Conservation (phyloP, 2,329 filamentous ascomycete genomes). For the Penicillium rolfsii region DNA sequence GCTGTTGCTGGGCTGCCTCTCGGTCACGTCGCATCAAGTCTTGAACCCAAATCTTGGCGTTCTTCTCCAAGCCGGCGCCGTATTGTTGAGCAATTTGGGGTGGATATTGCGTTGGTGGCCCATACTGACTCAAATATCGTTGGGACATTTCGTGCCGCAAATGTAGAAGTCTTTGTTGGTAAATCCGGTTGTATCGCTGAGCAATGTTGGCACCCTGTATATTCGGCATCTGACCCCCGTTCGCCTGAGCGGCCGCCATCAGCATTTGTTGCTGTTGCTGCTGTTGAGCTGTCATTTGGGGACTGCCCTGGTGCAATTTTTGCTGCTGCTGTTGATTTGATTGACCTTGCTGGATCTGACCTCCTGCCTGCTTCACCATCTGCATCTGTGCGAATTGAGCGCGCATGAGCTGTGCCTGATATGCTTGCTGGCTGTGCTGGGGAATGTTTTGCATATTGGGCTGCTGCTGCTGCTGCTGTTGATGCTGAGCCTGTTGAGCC, state of each 20-base stretch:
- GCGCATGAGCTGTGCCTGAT: slow-evolving; percentile 44
- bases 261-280: slow-evolving; percentile 44
- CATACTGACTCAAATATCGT: slow-evolving; percentile 44
- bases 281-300: slow-evolving; percentile 40
- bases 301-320: slow-evolving; percentile 38
- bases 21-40: slow-evolving; percentile 45
- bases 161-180: slow-evolving; percentile 40
- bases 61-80: slow-evolving; percentile 41
- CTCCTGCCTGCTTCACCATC: slow-evolving; percentile 41
- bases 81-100: slow-evolving; percentile 45
- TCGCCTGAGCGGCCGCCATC: slow-evolving; percentile 45
- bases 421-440: slow-evolving; percentile 38
- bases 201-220: slow-evolving; percentile 34
- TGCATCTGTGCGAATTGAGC: slow-evolving; percentile 46
- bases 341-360: slow-evolving; percentile 28
- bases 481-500: slow-evolving; percentile 31
- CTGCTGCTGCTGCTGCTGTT: slow-evolving; percentile 26
- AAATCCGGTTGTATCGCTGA: slow-evolving; percentile 43
- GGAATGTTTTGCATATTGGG: slow-evolving; percentile 22
- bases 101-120: slow-evolving; percentile 44
- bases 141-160: slow-evolving; percentile 44
- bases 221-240: slow-evolving; percentile 41
- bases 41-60: slow-evolving; percentile 42
- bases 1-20: slow-evolving; percentile 38
- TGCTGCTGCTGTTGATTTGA: slow-evolving; percentile 29